phyloP scores from a whole-genome alignment of 164 flowering plant species.

The Sedum album region DNA sequence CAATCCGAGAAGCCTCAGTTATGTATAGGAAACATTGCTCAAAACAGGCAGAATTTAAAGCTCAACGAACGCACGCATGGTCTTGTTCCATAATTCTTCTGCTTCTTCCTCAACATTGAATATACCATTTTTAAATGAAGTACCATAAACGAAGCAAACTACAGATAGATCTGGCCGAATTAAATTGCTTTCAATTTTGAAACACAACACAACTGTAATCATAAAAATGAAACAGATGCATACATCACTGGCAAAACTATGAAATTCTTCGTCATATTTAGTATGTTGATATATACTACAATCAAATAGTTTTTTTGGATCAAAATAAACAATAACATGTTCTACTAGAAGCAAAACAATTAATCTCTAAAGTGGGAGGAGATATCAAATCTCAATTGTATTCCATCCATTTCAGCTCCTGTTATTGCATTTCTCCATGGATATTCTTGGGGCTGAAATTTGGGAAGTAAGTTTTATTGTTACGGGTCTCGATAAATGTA shows the following conservation, averaged over 20 bases:
- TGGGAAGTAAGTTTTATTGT: too few relatives aligned
- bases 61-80: background rate
- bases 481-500: too few relatives aligned
- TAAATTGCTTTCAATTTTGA: too few relatives aligned
- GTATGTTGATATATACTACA: background rate
- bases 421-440: conserved; percentile 56
- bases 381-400: background rate
- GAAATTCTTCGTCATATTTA: too few relatives aligned
- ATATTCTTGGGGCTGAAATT: conserved; percentile 44
- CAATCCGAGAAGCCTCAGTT: background rate
- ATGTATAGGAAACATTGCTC: background rate
- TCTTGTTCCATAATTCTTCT: background rate
- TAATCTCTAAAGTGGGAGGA: background rate
- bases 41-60: background rate
- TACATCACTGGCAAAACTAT: background rate
- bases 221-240: background rate
- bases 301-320: background rate
- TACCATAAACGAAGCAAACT: too few relatives aligned
- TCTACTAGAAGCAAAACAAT: background rate
- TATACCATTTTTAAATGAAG: background rate
- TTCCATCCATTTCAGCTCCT: conserved; percentile 29
- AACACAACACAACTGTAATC: too few relatives aligned
- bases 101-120: background rate
- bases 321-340: background rate
- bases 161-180: too few relatives aligned